Base-by-base conservation (phyloP, 148 eudicot species). In the Mesembryanthemum crystallinum region DNA sequence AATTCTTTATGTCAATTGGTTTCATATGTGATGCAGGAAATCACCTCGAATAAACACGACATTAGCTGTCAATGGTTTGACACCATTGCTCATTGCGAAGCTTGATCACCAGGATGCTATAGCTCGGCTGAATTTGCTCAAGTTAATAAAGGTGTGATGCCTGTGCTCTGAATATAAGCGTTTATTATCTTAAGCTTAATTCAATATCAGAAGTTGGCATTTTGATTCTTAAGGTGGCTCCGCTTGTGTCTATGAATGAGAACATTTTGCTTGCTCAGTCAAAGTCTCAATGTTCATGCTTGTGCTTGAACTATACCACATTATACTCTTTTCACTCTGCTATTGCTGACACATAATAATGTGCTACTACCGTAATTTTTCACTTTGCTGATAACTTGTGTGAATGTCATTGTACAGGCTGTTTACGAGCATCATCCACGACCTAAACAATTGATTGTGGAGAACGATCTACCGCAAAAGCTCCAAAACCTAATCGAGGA, bases 371-470 rank as follows among this genome's bases (percentile, higher is more conserved):
- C 9, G n/a, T 8, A 8, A 45, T 6, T 13, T 45, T 45, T 11
- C 49, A 45, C 2, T 58, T 64, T 67, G 35, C 73, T 73, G 33
- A 45, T 13, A 45, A 81, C 76, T 76, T 23, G 20, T 51, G 17
- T 51, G 62, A 33, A 73, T 75, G 51, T 8, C 9, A 30, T 10
- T 55, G 21, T 42, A 35, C 88, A 95, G 97, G 99, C 91, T 84
- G 99, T 95, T 52, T 95, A 95, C 58, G 99, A 95, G 87, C 99
- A 95, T 66, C 97, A 95, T 77, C 99, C 99, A 21, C 91, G 97
- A 57, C 99, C 99, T 29, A 95, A 95, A 82, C 99, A 95, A 78
- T 83, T 95, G 78, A 95, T 92, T 42, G 94, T 92, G 79, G 99
- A 95, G 83, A 95, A 95, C 61, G 89, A 95, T 86, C 84, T 95